phyloP scores from a whole-genome alignment of 176 grass and related monocot species.

The Cymbopogon citratus region DNA sequence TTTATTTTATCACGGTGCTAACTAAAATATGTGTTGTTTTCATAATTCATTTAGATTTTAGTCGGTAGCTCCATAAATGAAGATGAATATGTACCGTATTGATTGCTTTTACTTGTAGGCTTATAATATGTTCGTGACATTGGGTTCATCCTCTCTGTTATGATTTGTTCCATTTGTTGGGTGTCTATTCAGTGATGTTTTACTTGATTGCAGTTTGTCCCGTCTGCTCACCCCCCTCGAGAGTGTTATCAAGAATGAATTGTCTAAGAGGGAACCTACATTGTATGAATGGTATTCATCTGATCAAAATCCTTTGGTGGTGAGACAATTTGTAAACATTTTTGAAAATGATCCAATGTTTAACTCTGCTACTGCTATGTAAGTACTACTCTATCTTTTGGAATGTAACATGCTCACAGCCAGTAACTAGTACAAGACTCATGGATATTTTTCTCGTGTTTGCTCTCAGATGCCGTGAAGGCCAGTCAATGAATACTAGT shows the following conservation, averaged over 20 bases:
- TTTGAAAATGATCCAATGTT: conserved; percentile 81
- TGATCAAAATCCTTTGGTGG: conserved; percentile 71
- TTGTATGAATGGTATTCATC: conserved; percentile 84
- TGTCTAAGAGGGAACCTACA: conserved; percentile 57
- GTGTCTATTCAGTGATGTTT: neutral
- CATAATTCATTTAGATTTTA: conserved; percentile 10
- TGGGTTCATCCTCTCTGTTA: neutral
- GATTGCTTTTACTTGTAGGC: neutral
- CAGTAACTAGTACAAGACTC: conserved; percentile 7
- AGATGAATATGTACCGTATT: neutral
- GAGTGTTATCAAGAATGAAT: conserved; percentile 61
- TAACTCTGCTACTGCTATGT: conserved; percentile 70
- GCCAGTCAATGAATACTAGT: conserved; percentile 41
- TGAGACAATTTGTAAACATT: conserved; percentile 77
- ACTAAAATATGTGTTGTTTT: neutral
- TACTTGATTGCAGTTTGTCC: conserved; percentile 59
- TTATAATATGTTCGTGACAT: neutral
- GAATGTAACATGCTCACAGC: neutral
- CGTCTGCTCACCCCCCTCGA: conserved; percentile 66
- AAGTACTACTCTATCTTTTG: conserved; percentile 27
- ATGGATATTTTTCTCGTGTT: conserved; percentile 12
- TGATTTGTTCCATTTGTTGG: neutral
- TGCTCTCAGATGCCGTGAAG: conserved; percentile 56
- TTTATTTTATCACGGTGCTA: neutral
- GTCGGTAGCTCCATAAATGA: neutral